A percentile compares a stretch with the other conserved stretches of the same genome.
phyloP scores from a whole-genome alignment of 768 basidiomycete genomes.

The Leccinum longicurvipes region DNA sequence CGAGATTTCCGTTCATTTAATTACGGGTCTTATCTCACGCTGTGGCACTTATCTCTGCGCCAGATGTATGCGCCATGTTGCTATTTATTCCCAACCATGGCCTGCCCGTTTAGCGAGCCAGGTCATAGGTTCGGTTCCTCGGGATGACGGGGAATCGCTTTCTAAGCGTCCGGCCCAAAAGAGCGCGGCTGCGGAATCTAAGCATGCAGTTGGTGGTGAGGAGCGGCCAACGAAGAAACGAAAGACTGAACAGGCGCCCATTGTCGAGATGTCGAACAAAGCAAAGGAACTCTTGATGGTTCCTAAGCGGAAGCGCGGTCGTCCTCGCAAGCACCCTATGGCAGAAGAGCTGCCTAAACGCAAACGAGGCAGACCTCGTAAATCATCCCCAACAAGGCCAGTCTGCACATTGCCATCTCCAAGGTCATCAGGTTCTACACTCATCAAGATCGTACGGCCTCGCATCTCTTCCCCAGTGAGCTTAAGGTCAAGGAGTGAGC shows the following conservation, averaged over 20 bases:
- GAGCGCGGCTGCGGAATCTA: constrained; percentile 51
- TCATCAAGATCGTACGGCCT: constrained; percentile 10
- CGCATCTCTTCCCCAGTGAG: constrained; percentile 18
- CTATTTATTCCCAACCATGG: constrained; percentile 73
- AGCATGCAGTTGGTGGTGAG: constrained; percentile 44
- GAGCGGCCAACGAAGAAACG: constrained; percentile 46
- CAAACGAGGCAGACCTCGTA: constrained; percentile 35
- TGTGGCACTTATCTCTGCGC: constrained; percentile 10
- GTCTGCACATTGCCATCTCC: constrained; percentile 9
- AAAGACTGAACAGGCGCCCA: constrained; percentile 40
- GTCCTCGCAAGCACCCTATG: constrained; percentile 35
- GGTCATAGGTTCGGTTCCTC: constrained; percentile 44
- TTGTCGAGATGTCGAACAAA: constrained; percentile 32
- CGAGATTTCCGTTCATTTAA: constrained; percentile 23
- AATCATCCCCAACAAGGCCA: constrained; percentile 21
- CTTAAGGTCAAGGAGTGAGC: constrained; percentile 21
- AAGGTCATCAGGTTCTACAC: constrained; percentile 8
- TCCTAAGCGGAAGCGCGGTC: constrained; percentile 33
- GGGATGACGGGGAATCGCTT: constrained; percentile 40
- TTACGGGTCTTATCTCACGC: constrained; percentile 11
- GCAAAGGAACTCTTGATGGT: constrained; percentile 32
- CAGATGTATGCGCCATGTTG: constrained; percentile 78
- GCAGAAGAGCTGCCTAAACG: constrained; percentile 31
- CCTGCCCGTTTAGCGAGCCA: constrained; percentile 54
- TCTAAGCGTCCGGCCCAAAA: constrained; percentile 52